Conservation (phyloP, 2,329 filamentous ascomycete species). For the Zymoseptoria crescenta region DNA sequence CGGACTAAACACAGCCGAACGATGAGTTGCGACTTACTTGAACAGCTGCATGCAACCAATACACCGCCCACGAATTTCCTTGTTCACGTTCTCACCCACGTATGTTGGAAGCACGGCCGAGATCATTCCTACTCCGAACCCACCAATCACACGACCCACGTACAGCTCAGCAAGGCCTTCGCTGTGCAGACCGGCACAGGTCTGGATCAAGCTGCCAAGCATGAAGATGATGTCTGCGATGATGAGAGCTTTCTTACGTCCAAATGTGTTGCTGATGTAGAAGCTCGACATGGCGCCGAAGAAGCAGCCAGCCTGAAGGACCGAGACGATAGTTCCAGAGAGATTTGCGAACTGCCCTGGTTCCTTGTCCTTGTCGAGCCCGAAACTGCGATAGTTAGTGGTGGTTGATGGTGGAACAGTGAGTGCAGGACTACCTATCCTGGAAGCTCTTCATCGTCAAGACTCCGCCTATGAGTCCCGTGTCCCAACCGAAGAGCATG, state of each 20-base stretch:
- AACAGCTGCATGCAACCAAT: slow-evolving; percentile 27
- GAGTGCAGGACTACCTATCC: slow-evolving; percentile 13
- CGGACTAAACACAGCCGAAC: slow-evolving; percentile 28
- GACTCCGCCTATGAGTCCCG: slow-evolving; percentile 28
- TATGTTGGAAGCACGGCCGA: slow-evolving; percentile 38
- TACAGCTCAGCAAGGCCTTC: slow-evolving; percentile 34
- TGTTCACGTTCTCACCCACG: slow-evolving; percentile 40
- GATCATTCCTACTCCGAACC: slow-evolving; percentile 38
- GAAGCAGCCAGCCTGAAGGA: slow-evolving; percentile 39
- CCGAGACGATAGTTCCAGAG: slow-evolving; percentile 39
- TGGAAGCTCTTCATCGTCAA: slow-evolving; percentile 39
- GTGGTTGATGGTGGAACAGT: not conserved
- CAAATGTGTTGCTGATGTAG: slow-evolving; percentile 36
- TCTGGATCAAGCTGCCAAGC: slow-evolving; percentile 36
- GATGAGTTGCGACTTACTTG: slow-evolving; percentile 22
- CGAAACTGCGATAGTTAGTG: slow-evolving; percentile 24
- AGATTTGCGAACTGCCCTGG: slow-evolving; percentile 32
- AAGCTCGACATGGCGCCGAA: slow-evolving; percentile 38
- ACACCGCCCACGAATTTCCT: slow-evolving; percentile 27
- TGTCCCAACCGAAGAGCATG: slow-evolving; percentile 22
- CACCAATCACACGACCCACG: slow-evolving; percentile 37
- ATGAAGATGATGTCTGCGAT: slow-evolving; percentile 37
- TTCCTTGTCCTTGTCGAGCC: slow-evolving; percentile 23
- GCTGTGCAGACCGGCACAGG: slow-evolving; percentile 28
- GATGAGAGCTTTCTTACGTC: slow-evolving; percentile 35